phyloP scores from a whole-genome alignment of 768 basidiomycete species.

The Mycena albidolilacea region DNA sequence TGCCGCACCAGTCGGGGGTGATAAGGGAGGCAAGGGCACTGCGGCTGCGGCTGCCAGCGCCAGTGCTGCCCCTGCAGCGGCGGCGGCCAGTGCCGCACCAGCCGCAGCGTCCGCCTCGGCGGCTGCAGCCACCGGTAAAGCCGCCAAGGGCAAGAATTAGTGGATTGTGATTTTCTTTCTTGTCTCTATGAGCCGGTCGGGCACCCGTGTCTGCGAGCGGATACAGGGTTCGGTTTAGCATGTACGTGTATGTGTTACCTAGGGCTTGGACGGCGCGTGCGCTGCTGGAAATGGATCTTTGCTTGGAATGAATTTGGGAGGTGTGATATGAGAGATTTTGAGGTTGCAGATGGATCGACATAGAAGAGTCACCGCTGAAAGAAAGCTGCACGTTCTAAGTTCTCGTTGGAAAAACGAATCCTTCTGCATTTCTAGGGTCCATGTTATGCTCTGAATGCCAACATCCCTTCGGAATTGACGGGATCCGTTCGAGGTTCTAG shows the following conservation, averaged over 20 bases:
- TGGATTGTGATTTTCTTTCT: neutral
- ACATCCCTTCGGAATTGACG: too few species aligned
- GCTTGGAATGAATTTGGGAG: conserved; percentile 34
- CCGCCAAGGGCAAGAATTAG: neutral
- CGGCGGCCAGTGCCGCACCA: neutral
- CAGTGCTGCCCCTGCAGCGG: too few species aligned
- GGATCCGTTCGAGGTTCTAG: too few species aligned
- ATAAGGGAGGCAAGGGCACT: neutral
- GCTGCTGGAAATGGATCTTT: conserved; percentile 30
- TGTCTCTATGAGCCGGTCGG: conserved; percentile 5
- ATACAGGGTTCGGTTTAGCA: neutral
- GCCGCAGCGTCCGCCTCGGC: too few species aligned
- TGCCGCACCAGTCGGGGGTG: neutral
- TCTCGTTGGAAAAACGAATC: too few species aligned
- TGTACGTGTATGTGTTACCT: conserved; percentile 5
- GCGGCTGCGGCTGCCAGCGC: too few species aligned
- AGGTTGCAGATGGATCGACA: neutral
- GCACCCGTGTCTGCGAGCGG: conserved; percentile 1
- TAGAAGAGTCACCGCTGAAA: too few species aligned
- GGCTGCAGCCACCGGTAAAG: neutral
- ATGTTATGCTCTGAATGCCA: too few species aligned
- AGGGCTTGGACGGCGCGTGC: conserved; percentile 33
- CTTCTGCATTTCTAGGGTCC: too few species aligned
- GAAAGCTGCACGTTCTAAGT: too few species aligned
- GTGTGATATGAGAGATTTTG: neutral